A percentile compares a stretch with the other conserved stretches of the same genome.
Evolutionary conservation across 768 basidiomycete species (phyloP).

Genomic region (Termitomyces bulborhizus): DNA sequence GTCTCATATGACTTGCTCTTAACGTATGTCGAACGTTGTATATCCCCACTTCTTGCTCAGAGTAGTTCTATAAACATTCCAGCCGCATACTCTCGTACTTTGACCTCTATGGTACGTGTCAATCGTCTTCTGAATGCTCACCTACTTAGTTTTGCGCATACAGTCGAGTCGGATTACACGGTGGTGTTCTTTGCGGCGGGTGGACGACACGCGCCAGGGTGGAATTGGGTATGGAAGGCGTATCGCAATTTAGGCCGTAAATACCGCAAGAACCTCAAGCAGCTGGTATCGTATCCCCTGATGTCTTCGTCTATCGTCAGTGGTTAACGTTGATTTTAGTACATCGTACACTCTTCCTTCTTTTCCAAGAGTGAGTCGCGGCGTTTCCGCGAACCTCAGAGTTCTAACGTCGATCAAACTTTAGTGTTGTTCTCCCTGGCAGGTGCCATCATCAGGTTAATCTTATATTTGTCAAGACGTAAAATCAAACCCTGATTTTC

Average conservation of each 20-base stretch:
- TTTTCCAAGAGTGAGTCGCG: conserved; percentile 72
- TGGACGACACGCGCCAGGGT: conserved; percentile 63
- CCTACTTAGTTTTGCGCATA: background rate
- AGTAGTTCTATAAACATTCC: conserved; percentile 1
- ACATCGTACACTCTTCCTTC: conserved; percentile 83
- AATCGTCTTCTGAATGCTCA: background rate
- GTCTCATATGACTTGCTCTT: conserved; percentile 76
- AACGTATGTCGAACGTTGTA: conserved; percentile 39
- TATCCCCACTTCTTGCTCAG: conserved; percentile 1
- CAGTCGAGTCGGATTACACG: conserved; percentile 86
- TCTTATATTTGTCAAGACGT: background rate
- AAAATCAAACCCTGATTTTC: conserved; percentile 2
- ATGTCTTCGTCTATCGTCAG: background rate
- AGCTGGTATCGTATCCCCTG: conserved; percentile 41
- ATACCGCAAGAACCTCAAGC: conserved; percentile 85
- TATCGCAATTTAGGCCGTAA: conserved; percentile 76
- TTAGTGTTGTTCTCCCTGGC: conserved; percentile 86
- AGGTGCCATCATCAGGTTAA: conserved; percentile 80
- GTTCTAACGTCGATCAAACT: conserved; percentile 7
- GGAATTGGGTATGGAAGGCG: conserved; percentile 92
- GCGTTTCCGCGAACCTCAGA: background rate
- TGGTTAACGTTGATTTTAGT: conserved; percentile 32
- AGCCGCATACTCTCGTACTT: conserved; percentile 78
- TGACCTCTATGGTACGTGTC: conserved; percentile 61
- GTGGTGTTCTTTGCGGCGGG: conserved; percentile 86